These are phyloP conservation scores for Penicillium sp. DNA, from an alignment of 2,329 filamentous ascomycete genomes.

Conservation along the genomic window DNA sequence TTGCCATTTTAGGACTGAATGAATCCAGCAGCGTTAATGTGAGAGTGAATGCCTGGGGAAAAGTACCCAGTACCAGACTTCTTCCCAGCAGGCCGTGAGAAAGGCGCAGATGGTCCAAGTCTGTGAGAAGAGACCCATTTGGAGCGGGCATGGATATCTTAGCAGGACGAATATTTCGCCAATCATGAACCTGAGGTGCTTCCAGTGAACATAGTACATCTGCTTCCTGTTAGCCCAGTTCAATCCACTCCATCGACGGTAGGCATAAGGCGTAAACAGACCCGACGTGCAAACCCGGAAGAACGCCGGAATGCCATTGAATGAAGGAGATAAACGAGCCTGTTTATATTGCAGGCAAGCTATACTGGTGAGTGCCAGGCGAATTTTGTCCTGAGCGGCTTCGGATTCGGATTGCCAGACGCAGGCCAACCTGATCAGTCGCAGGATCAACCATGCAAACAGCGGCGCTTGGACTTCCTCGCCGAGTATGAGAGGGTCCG, in stretches of 20 bases:
- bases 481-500: slow-evolving; percentile 58
- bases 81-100: slow-evolving; percentile 28
- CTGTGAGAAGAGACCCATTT: slow-evolving; percentile 26
- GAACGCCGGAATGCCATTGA: slow-evolving; percentile 31
- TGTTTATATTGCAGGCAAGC: slow-evolving; percentile 33
- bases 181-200: slow-evolving; percentile 16
- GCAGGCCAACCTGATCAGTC: slow-evolving; percentile 50
- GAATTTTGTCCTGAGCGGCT: slow-evolving; percentile 42
- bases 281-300: slow-evolving; percentile 38
- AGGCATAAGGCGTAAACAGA: slow-evolving; percentile 26
- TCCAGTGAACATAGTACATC: slow-evolving; percentile 49
- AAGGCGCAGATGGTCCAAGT: slow-evolving; percentile 33
- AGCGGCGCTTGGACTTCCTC: slow-evolving; percentile 48
- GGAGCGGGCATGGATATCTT: slow-evolving; percentile 28
- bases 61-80: slow-evolving; percentile 27
- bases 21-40: slow-evolving; percentile 33
- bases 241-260: not conserved
- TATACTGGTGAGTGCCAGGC: slow-evolving; percentile 34
- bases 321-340: slow-evolving; percentile 29
- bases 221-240: slow-evolving; percentile 29
- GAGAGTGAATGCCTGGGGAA: slow-evolving; percentile 24
- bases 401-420: slow-evolving; percentile 43
- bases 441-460: slow-evolving; percentile 55
- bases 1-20: slow-evolving; percentile 20
- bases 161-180: slow-evolving; percentile 3